Percentiles rank a stretch among this genome's conserved stretches.
Evolutionary conservation across 139 green algal genomes (phyloP).

Genomic region (Chlorella sp.): DNA sequence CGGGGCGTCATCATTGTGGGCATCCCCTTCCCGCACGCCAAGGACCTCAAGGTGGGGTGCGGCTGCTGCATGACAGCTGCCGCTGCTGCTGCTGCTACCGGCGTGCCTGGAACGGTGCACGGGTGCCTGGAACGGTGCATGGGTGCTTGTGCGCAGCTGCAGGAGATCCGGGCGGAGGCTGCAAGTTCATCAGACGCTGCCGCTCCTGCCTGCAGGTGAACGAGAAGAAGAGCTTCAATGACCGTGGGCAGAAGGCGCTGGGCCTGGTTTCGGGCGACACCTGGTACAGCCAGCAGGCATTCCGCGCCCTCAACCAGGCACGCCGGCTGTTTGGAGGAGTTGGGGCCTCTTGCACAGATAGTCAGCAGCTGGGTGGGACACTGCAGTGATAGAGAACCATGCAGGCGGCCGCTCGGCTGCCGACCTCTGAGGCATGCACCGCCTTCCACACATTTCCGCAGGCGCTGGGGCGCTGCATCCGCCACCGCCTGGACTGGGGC

Average conservation of each 20-base stretch:
- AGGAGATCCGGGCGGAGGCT: neutral
- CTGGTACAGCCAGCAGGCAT: conserved; percentile 97
- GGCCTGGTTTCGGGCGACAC: conserved; percentile 64
- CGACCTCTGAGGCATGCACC: too few relatives aligned
- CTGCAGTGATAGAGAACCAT: too few relatives aligned
- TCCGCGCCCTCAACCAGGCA: conserved; percentile 92
- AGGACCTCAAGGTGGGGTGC: conserved; percentile 78
- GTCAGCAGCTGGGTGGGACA: too few relatives aligned
- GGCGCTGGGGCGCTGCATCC: conserved; percentile 92
- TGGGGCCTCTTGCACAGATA: too few relatives aligned
- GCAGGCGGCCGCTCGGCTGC: too few relatives aligned
- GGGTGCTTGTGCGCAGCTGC: neutral
- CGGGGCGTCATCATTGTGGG: conserved; percentile 92
- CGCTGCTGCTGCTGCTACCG: too few relatives aligned
- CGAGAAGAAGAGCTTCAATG: conserved; percentile 88
- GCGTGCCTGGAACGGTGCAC: too few relatives aligned
- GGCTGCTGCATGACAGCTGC: neutral
- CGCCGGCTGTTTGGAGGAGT: neutral
- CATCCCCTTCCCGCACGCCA: conserved; percentile 90
- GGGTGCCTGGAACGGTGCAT: neutral
- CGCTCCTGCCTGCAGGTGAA: conserved; percentile 29
- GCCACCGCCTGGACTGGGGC: conserved; percentile 92
- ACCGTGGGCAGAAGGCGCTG: conserved; percentile 31
- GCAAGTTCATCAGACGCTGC: neutral
- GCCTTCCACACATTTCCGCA: conserved; percentile 33